Evolutionary conservation across 75 land plant species (phyloP), one percentile per base, ranked within the genome.

Genomic region (Ceratopteris richardii): DNA sequence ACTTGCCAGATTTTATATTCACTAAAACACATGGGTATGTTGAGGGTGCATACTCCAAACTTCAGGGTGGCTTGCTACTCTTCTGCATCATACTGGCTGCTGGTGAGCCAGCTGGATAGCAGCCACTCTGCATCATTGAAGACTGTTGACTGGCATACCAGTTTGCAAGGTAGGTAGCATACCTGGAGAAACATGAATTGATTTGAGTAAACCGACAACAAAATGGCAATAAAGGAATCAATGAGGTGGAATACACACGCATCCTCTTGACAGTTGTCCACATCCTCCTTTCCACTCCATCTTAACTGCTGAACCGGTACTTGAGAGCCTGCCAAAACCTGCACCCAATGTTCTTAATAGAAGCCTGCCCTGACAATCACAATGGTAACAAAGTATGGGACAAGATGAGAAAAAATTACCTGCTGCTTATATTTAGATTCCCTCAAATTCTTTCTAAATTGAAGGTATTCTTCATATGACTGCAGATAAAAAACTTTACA

Each of bases 401-500:
- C 50, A 5, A 46, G 22, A 46, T 4, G 17, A 46, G 18, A 21
- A 46, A 14, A 14, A 14, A 5, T 3, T 46, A 21, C 22, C 22
- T 18, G 22, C 50, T 46, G 50, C 18, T 46, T 2, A 14, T 5
- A 14, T 14, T 21, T 46, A 2, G 18, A 17, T 46, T 46, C 50
- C 50, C 50, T 46, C 50, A 17, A 21, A 17, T 46, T 46, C 18
- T 21, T 21, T 46, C 22, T n/a, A 46, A 21, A 46, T 36, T 61
- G 67, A 2, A 75, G 72, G 55, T 75, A 75, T 60, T 75, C 73
- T 57, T 75, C 78, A 58, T 75, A 75, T 16, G 78, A 63, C 78
- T 75, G 56, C 60, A 37, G 26, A 61, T 61, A 44, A 20, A 12
- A 61, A 20, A 25, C 2, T 3, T 42, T 30, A 25, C n/a, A 43